Conservation (phyloP, 192 early-diverging fungal genomes). For the Coemansia sp. region DNA sequence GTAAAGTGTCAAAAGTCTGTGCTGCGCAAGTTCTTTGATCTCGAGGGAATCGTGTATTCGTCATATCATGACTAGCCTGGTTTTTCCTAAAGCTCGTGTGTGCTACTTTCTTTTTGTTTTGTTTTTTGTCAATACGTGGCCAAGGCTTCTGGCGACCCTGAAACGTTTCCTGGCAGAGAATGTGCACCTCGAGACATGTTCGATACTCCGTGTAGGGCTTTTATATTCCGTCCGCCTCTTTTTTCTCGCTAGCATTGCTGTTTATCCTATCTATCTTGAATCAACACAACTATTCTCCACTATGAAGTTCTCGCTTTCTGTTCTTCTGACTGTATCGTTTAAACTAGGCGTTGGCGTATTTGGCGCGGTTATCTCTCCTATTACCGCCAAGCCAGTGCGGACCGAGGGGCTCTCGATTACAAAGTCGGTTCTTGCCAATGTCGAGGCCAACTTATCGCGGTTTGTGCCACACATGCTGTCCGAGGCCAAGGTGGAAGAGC, state of each 20-base stretch:
- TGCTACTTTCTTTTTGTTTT: not conserved
- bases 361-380: not conserved
- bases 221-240: not conserved
- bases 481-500: constrained; percentile 14
- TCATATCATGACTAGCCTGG: constrained; percentile 4
- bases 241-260: not conserved
- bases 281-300: not conserved
- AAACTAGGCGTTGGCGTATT: not conserved
- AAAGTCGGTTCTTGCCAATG: constrained; percentile 10
- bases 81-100: not conserved
- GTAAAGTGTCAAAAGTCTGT: constrained; percentile 19
- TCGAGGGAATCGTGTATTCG: constrained; percentile 28
- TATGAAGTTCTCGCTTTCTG: not conserved
- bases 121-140: not conserved
- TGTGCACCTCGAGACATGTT: not conserved
- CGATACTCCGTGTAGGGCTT: not conserved
- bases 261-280: not conserved
- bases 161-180: constrained; percentile 5
- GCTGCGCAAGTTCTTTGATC: constrained; percentile 30
- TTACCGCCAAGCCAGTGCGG: not conserved
- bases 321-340: not conserved
- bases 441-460: constrained; percentile 41
- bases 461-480: constrained; percentile 27
- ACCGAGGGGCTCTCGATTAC: not conserved
- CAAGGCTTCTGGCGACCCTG: not conserved